These are phyloP conservation scores for Populus pruinosa DNA, from an alignment of 345 rosid genomes.

Conservation along the genomic window DNA sequence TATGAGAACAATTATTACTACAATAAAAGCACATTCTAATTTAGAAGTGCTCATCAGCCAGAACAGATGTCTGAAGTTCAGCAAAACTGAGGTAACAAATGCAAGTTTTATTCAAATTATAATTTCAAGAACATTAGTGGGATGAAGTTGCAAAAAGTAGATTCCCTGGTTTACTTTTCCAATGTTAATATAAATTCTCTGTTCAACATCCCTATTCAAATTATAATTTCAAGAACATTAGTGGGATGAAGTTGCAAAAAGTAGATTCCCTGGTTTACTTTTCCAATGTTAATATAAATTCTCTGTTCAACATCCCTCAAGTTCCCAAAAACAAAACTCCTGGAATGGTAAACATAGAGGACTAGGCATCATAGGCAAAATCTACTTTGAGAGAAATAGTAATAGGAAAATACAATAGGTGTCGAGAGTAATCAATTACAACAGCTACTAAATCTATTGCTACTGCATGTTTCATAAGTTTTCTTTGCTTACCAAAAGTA, in stretches of 20 bases:
- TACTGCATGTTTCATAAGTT: not conserved
- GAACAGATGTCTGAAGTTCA: not conserved
- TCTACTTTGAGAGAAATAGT: not conserved
- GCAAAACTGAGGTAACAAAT: not conserved
- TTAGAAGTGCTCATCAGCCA: constrained; percentile 2
- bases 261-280: not conserved
- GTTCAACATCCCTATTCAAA: no score
- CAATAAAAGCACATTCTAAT: not conserved
- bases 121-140: not conserved
- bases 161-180: no score
- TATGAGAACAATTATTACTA: not conserved
- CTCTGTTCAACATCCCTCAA: not conserved
- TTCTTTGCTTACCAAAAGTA: constrained; percentile 69
- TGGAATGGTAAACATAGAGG: not conserved
- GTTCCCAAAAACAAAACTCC: not conserved
- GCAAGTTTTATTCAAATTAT: not conserved
- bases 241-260: not conserved
- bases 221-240: not conserved
- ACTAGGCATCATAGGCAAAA: not conserved
- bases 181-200: no score
- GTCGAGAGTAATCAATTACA: no score
- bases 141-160: not conserved
- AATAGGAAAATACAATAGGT: not conserved
- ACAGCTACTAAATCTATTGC: not conserved
- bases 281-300: not conserved